A percentile compares a stretch with the other conserved stretches of the same genome.
These are phyloP conservation scores for Rossbeevera mucosa DNA, from an alignment of 768 basidiomycete genomes.

Conservation along the genomic window DNA sequence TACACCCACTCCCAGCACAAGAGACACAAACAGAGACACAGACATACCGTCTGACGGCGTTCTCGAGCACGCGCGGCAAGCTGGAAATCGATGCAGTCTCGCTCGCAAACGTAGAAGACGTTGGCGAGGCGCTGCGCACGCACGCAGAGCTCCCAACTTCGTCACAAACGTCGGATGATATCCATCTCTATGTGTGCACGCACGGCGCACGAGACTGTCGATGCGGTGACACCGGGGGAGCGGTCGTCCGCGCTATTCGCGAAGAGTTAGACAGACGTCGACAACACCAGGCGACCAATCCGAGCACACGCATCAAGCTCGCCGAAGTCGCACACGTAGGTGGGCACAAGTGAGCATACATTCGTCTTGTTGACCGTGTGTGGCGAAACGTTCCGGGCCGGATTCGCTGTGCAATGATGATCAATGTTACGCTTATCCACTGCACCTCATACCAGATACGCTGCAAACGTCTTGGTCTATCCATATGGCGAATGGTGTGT, in stretches of 20 bases:
- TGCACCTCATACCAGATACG: not conserved
- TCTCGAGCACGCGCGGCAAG: constrained; percentile 43
- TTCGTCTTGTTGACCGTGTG: constrained; percentile 7
- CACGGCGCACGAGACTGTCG: constrained; percentile 77
- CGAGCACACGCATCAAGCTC: constrained; percentile 39
- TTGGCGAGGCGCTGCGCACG: constrained; percentile 31
- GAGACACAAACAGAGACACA: constrained; percentile 9
- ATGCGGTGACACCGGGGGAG: constrained; percentile 63
- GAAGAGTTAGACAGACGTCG: constrained; percentile 45
- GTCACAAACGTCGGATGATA: constrained; percentile 16
- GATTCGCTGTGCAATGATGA: not conserved
- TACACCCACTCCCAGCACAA: too few relatives aligned
- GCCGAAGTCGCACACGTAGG: constrained; percentile 77
- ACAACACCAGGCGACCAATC: constrained; percentile 23
- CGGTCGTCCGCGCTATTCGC: constrained; percentile 49
- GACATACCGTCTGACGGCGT: constrained; percentile 45
- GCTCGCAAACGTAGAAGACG: constrained; percentile 46
- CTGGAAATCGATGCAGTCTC: constrained; percentile 48
- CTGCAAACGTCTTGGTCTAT: constrained; percentile 60
- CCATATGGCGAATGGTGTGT: constrained; percentile 73
- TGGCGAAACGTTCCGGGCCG: not conserved
- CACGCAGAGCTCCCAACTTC: constrained; percentile 31
- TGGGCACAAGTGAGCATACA: constrained; percentile 63
- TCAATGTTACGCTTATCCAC: not conserved
- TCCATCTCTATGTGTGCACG: constrained; percentile 68